Conservation (phyloP, 768 basidiomycete species). For the Boletus speciosus region DNA sequence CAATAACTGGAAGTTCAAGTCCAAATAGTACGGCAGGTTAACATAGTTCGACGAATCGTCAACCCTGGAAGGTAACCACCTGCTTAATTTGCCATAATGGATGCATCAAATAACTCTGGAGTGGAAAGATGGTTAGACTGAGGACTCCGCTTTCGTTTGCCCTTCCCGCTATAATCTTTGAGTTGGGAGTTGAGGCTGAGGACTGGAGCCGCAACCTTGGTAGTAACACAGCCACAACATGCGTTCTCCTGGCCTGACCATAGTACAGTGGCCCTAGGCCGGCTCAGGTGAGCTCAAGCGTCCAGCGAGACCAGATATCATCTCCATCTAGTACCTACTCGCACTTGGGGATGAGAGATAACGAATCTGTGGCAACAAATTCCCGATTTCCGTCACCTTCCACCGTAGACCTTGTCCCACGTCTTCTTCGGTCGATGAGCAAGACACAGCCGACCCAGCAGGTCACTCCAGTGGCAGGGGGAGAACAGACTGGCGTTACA, state of each 20-base stretch:
- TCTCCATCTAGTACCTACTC: not conserved
- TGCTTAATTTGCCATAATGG: too few species aligned
- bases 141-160: too few species aligned
- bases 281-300: not conserved
- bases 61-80: too few species aligned
- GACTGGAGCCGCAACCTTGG: not conserved
- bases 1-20: too few species aligned
- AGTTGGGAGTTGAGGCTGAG: not conserved
- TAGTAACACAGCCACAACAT: constrained; percentile 15
- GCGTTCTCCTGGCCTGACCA: not conserved
- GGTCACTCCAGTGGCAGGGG: not conserved
- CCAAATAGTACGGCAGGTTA: too few species aligned
- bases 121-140: too few species aligned
- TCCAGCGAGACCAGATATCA: not conserved
- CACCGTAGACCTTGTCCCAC: constrained; percentile 3
- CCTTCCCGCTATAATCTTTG: not conserved
- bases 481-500: constrained; percentile 3
- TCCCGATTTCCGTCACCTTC: not conserved
- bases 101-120: too few species aligned
- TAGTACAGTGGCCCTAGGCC: not conserved
- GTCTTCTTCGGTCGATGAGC: constrained; percentile 19
- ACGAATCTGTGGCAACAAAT: not conserved
- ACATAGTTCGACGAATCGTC: too few species aligned
- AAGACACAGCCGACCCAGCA: constrained; percentile 19
- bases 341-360: constrained; percentile 4